phyloP scores from a whole-genome alignment of 2,329 filamentous ascomycete genomes.

The Fusarium sororula region DNA sequence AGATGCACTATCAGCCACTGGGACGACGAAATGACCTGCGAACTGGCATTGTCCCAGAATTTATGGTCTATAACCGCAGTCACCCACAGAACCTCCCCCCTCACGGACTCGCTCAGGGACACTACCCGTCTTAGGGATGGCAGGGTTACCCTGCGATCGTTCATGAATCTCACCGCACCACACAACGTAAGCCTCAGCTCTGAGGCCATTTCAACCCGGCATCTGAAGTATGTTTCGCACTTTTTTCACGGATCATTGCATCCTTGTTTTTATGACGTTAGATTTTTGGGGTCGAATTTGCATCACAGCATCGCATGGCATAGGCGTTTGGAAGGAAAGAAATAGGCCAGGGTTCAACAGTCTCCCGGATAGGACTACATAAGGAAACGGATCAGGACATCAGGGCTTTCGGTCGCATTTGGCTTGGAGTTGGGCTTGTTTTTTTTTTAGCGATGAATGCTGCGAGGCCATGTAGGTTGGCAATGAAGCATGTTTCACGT shows the following conservation, averaged over 20 bases:
- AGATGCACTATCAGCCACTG: conserved; percentile 86
- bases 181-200: neutral
- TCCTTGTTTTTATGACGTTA: conserved; percentile 27
- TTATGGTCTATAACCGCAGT: conserved; percentile 50
- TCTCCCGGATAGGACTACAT: conserved; percentile 15
- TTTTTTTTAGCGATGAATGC: conserved; percentile 10
- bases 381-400: conserved; percentile 14
- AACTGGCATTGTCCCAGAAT: conserved; percentile 76
- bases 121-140: conserved; percentile 49
- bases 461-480: neutral
- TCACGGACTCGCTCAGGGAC: conserved; percentile 45
- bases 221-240: neutral
- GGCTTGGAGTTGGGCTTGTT: conserved; percentile 23
- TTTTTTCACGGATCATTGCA: conserved; percentile 23
- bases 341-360: conserved; percentile 21
- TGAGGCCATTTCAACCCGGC: conserved; percentile 2
- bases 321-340: conserved; percentile 44
- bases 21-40: conserved; percentile 74
- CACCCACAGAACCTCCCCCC: conserved; percentile 41
- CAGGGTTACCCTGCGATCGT: conserved; percentile 23
- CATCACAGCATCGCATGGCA: conserved; percentile 43
- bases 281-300: conserved; percentile 35
- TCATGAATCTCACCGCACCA: neutral
- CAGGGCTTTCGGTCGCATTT: conserved; percentile 29
- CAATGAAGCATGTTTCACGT: conserved; percentile 10